phyloP scores from a whole-genome alignment of 1,284 basidiomycete species.

The Leccinum angustisporum region DNA sequence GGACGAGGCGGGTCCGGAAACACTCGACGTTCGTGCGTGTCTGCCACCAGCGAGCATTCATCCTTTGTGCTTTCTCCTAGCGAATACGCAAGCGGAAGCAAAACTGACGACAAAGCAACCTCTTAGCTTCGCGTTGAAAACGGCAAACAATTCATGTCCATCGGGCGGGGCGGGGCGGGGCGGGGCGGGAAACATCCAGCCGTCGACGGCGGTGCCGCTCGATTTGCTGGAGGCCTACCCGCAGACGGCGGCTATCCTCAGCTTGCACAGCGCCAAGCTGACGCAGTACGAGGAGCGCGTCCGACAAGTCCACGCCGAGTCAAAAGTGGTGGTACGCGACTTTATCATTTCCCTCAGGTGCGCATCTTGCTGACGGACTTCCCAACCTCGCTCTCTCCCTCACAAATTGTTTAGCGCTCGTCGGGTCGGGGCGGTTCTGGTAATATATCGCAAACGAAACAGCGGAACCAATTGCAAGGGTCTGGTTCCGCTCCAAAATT shows the following conservation, averaged over 20 bases:
- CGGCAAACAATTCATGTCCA: slow-evolving; percentile 47
- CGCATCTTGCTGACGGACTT: background rate
- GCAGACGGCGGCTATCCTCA: slow-evolving; percentile 35
- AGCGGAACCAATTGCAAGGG: slow-evolving; percentile 32
- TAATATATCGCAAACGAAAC: slow-evolving; percentile 28
- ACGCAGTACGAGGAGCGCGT: slow-evolving; percentile 44
- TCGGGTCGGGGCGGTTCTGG: slow-evolving; percentile 37
- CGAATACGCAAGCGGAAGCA: background rate
- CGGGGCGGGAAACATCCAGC: slow-evolving; percentile 76
- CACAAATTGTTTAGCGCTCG: slow-evolving; percentile 43
- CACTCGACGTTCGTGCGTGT: slow-evolving; percentile 46
- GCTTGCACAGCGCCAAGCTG: slow-evolving; percentile 23
- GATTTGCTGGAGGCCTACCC: slow-evolving; percentile 37
- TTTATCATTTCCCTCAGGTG: background rate
- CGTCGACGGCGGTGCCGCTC: slow-evolving; percentile 48
- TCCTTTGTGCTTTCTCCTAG: slow-evolving; percentile 30
- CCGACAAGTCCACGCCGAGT: slow-evolving; percentile 41
- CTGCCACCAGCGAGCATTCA: slow-evolving; percentile 33
- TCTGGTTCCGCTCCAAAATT: slow-evolving; percentile 18
- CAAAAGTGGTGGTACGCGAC: slow-evolving; percentile 39
- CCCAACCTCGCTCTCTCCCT: background rate
- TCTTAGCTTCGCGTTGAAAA: background rate
- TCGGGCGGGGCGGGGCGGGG: slow-evolving; percentile 55
- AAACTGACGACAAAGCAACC: slow-evolving; percentile 31
- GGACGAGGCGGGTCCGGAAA: slow-evolving; percentile 71